These are phyloP conservation scores for Stentor roeselii DNA, from an alignment of 73 alveolate genomes.

Conservation along the genomic window DNA sequence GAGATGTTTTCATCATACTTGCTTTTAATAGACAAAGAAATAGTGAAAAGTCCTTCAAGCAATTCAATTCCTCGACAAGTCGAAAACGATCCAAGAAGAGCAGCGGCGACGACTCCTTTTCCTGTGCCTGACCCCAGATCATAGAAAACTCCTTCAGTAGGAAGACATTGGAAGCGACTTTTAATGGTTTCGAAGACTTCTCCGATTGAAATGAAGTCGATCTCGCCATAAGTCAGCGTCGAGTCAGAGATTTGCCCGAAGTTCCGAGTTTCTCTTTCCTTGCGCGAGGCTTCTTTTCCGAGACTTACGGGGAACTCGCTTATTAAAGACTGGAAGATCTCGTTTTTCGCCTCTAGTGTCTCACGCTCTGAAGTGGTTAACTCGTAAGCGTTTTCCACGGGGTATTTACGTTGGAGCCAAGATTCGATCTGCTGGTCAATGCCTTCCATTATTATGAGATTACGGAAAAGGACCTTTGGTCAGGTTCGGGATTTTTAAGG, in stretches of 20 bases:
- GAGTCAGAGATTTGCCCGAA: neutral
- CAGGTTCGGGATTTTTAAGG: too few species aligned
- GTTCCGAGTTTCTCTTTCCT: neutral
- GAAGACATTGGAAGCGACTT: neutral
- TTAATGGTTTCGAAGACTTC: neutral
- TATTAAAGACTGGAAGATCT: too few species aligned
- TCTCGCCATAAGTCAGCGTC: conserved; percentile 9
- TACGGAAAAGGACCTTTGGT: too few species aligned
- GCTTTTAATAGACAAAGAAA: neutral
- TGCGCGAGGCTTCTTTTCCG: neutral
- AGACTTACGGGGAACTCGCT: neutral
- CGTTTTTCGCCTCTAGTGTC: too few species aligned
- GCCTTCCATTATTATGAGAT: too few species aligned
- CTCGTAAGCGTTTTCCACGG: too few species aligned
- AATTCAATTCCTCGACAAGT: neutral
- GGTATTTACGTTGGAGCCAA: too few species aligned
- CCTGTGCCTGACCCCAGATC: neutral
- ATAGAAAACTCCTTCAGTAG: neutral
- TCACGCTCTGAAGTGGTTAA: too few species aligned
- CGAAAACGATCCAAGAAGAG: neutral
- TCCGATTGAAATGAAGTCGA: neutral
- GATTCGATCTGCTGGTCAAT: too few species aligned
- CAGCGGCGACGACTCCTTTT: neutral
- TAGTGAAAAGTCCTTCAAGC: neutral
- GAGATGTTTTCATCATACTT: neutral